Evolutionary conservation across 2,329 filamentous ascomycete genomes (phyloP).

Genomic region (Claviceps monticola): DNA sequence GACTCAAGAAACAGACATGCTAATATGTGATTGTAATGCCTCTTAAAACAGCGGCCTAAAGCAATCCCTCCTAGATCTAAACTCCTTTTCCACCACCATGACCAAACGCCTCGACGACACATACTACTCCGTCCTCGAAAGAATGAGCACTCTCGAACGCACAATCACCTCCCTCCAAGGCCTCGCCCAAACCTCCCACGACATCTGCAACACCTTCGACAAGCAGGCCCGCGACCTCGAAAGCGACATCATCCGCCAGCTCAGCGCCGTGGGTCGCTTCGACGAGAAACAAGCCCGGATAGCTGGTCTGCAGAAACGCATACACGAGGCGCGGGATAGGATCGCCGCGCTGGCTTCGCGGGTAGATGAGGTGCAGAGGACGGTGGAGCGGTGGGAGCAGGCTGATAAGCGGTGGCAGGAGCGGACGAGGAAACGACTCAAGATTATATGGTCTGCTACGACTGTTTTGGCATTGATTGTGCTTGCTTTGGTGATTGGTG

Average conservation of each 20-base stretch:
- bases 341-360: conserved; percentile 46
- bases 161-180: conserved; percentile 53
- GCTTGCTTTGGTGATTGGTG: conserved; percentile 26
- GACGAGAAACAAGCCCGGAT: conserved; percentile 52
- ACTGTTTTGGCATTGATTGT: conserved; percentile 33
- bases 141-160: conserved; percentile 47
- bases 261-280: conserved; percentile 48
- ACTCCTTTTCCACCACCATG: conserved; percentile 44
- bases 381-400: conserved; percentile 54
- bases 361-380: conserved; percentile 47
- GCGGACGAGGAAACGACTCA: conserved; percentile 47
- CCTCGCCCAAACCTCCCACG: conserved; percentile 46
- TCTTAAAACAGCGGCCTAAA: conserved; percentile 30
- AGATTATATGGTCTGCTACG: conserved; percentile 48
- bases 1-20: background rate
- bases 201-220: conserved; percentile 45
- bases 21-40: conserved; percentile 2
- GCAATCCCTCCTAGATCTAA: conserved; percentile 39
- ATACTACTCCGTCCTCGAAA: conserved; percentile 61
- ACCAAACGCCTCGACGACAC: conserved; percentile 57
- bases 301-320: conserved; percentile 43
- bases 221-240: conserved; percentile 44
- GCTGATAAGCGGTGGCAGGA: conserved; percentile 56
- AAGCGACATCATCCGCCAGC: conserved; percentile 44
- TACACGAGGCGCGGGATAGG: conserved; percentile 44